Evolutionary conservation across 2,329 filamentous ascomycete species (phyloP), one percentile per base, ranked within the genome.

Genomic region (Zymoseptoria crescenta): DNA sequence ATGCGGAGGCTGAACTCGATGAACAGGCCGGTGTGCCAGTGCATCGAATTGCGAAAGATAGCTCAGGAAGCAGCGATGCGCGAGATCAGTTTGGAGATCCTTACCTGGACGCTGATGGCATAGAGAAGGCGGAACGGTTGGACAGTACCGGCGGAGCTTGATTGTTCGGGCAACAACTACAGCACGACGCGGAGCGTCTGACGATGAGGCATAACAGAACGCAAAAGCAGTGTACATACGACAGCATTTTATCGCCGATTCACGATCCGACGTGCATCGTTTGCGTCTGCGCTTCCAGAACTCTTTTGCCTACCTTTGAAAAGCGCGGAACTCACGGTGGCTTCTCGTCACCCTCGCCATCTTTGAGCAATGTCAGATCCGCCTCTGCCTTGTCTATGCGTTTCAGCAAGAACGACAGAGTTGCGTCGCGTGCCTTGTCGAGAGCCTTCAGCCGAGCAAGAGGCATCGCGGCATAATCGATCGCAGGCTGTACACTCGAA

Each of bases 361-460:
- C 27, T 49, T 56, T 45, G 48, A 45, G 35, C 16, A 16, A 45
- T 45, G 10, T 55, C 49, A 69, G 54, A 19, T 68, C 69, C n/a
- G 62, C 64, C 52, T 83, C 81, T 1, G 76, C 74, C 56, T 78
- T 76, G 61, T 82, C 79, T 59, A 83, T 80, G 59, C 80, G 72
- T 65, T 79, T 80, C 56, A 83, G 66, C 49, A 83, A 72, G 60
- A 80, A 82, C 1, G 74, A 71, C 60, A 82, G 75, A 0, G 79
- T 82, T 7, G 77, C 78, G 70, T 83, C 81, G 52, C 80, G 72
- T 20, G 79, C 80, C 62, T 77, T 80, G 52, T 80, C 78, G 28
- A 79, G 64, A 52, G 71, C 73, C 54, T 64, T 68, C 50, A 81
- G 63, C 2, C 72, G 70, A 49, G 75, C 73, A 41, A 79, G 58